Percentiles rank a stretch among this genome's conserved stretches.
Conservation (phyloP, 2,329 filamentous ascomycete genomes). For the Exophiala alcalophila region DNA sequence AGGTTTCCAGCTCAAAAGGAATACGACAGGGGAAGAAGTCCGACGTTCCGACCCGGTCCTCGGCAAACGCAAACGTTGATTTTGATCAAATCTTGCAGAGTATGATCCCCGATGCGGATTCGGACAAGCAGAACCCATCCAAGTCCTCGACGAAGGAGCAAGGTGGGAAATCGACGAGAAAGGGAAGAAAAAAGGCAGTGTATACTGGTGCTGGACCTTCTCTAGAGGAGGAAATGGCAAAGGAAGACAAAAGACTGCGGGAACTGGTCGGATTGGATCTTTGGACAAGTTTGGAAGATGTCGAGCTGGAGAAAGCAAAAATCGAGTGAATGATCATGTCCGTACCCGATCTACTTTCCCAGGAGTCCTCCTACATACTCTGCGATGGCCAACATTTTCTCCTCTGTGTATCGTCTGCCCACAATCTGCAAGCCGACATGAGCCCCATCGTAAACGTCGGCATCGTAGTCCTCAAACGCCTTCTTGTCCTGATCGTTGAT, state of each 20-base stretch:
- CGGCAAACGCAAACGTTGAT: conserved; percentile 14
- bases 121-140: background rate
- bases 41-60: conserved; percentile 1
- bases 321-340: conserved; percentile 3
- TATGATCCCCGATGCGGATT: background rate
- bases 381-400: conserved; percentile 49
- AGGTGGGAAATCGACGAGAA: background rate
- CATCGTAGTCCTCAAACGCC: conserved; percentile 51
- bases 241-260: conserved; percentile 9
- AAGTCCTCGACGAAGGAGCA: conserved; percentile 1
- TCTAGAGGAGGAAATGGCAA: conserved; percentile 13
- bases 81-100: conserved; percentile 18
- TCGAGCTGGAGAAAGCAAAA: conserved; percentile 16
- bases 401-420: conserved; percentile 50
- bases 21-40: background rate
- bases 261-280: conserved; percentile 15
- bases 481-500: conserved; percentile 43
- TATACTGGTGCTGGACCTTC: background rate
- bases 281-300: conserved; percentile 16
- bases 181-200: conserved; percentile 1
- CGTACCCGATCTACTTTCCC: conserved; percentile 18
- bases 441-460: conserved; percentile 48
- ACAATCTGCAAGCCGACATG: conserved; percentile 51
- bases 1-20: background rate
- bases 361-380: conserved; percentile 38